Evolutionary conservation across 805 yeast genomes (phyloP), one percentile per base, ranked within the genome.

Genomic region (Pichia kluyveri): DNA sequence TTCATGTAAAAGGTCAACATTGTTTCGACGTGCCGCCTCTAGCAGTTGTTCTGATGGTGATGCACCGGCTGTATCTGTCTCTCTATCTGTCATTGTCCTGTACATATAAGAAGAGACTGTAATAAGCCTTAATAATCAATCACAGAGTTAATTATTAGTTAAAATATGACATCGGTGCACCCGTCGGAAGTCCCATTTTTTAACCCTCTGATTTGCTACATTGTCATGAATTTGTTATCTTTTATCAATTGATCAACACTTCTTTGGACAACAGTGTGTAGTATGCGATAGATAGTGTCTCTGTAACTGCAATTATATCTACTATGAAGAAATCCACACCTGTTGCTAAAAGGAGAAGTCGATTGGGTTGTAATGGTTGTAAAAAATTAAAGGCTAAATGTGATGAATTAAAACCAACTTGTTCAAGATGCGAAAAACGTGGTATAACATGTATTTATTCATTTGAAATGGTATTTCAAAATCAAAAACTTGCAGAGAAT

Each of bases 1-100:
- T 18, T 76, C 69, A 32, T 75, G 70, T 42, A 89, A 67, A 44
- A 91, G 74, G 52, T 87, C 95, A 3, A 79, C 75, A 63, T 91
- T 93, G 71, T 91, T 86, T 65, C 96, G 74, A 61, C 98, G 80
- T 9, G 95, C 82, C 4, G 91, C 82, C 56, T 91, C 97, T 40
- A 93, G 70, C 42, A 91, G 66, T 68, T 87, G 96, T 63, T 91
- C 91, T 19, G 75, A 67, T 49, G 74, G 74, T 8, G 85, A 72
- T 7, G 97, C 97, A 14, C 51, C 51, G 10, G 34, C 43, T n/a
- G 40, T 19, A 12, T 15, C 30, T 14, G 17, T 34, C 18, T 43
- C 41, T 30, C 26, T 43, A 1, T 41, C 6, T 38, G 46, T 7
- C 41, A 38, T 32, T 42, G 43, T 19, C 36, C 12, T n/a, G 26